Percentiles rank a stretch among this genome's conserved stretches.
Conservation (phyloP, 2,329 filamentous ascomycete species). For the Pseudogymnoascus sp. region DNA sequence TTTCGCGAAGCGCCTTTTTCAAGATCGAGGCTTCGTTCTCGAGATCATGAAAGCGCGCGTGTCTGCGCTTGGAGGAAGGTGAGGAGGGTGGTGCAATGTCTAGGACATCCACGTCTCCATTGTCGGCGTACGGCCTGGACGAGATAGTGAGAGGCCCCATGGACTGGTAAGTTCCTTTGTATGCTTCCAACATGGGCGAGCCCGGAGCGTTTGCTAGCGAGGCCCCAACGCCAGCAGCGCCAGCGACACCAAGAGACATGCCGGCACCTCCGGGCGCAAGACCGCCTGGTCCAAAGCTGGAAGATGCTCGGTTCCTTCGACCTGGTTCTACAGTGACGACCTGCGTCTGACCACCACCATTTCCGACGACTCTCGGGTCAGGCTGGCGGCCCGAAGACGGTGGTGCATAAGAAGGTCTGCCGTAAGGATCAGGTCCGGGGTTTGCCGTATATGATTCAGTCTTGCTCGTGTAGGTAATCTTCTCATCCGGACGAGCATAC, state of each 20-base stretch:
- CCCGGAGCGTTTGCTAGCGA: conserved; percentile 55
- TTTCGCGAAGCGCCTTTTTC: conserved; percentile 57
- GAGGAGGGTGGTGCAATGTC: conserved; percentile 45
- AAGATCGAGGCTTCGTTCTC: conserved; percentile 69
- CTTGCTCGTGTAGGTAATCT: conserved; percentile 27
- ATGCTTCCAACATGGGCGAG: conserved; percentile 84
- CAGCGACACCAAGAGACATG: conserved; percentile 21
- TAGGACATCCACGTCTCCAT: conserved; percentile 32
- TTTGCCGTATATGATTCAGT: conserved; percentile 20
- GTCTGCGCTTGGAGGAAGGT: conserved; percentile 44
- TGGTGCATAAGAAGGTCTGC: neutral
- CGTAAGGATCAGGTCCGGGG: conserved; percentile 9
- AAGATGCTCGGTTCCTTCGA: conserved; percentile 19
- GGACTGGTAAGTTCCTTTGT: conserved; percentile 87
- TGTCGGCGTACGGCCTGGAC: conserved; percentile 40
- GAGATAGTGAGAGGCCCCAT: conserved; percentile 67
- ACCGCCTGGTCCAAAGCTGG: conserved; percentile 17
- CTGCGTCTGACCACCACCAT: conserved; percentile 15
- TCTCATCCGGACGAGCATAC: conserved; percentile 32
- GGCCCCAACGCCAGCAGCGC: conserved; percentile 21
- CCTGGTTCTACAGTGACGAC: conserved; percentile 26
- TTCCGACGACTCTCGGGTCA: conserved; percentile 16
- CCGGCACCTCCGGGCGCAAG: conserved; percentile 24
- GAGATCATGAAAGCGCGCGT: conserved; percentile 77
- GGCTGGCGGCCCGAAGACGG: conserved; percentile 2